Evolutionary conservation across 2,329 filamentous ascomycete genomes (phyloP).

Genomic region (Stagonosporopsis tanaceti): DNA sequence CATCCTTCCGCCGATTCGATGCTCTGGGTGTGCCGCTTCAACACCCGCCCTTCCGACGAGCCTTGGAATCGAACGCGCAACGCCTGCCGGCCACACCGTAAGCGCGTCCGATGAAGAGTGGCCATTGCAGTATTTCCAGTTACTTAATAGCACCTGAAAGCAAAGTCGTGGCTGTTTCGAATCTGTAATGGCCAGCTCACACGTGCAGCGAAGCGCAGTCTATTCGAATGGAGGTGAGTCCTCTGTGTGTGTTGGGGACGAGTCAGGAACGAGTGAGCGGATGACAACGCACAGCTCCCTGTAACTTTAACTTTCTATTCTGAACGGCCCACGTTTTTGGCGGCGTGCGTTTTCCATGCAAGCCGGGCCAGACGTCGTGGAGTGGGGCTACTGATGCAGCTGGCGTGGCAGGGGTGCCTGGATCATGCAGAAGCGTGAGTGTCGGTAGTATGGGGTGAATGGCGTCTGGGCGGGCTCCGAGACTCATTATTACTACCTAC

Average conservation of each 20-base stretch:
- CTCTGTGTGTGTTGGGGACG: slow-evolving; percentile 35
- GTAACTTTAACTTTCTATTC: slow-evolving; percentile 36
- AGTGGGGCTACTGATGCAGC: slow-evolving; percentile 49
- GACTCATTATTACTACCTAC: slow-evolving; percentile 44
- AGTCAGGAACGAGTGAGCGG: slow-evolving; percentile 47
- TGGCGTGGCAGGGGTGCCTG: slow-evolving; percentile 41
- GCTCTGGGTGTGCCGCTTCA: slow-evolving; percentile 39
- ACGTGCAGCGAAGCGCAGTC: slow-evolving; percentile 35
- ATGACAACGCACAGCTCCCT: slow-evolving; percentile 51
- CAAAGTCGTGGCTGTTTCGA: slow-evolving; percentile 26
- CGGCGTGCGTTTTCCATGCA: slow-evolving; percentile 45
- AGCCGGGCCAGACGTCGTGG: slow-evolving; percentile 41
- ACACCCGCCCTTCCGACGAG: slow-evolving; percentile 46
- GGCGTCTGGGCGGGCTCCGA: slow-evolving; percentile 45
- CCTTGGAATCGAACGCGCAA: slow-evolving; percentile 31
- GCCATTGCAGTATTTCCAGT: slow-evolving; percentile 24
- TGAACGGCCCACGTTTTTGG: slow-evolving; percentile 50
- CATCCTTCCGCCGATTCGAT: slow-evolving; percentile 40
- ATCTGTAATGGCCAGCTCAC: slow-evolving; percentile 40
- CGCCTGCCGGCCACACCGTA: slow-evolving; percentile 30
- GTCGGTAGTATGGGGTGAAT: slow-evolving; percentile 50
- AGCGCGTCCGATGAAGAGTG: slow-evolving; percentile 26
- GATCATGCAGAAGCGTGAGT: slow-evolving; percentile 42
- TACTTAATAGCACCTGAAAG: slow-evolving; percentile 19
- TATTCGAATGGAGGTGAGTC: slow-evolving; percentile 38